Conservation (phyloP, 108 stramenopile genomes). For the Aurantiochytrium sp. region DNA sequence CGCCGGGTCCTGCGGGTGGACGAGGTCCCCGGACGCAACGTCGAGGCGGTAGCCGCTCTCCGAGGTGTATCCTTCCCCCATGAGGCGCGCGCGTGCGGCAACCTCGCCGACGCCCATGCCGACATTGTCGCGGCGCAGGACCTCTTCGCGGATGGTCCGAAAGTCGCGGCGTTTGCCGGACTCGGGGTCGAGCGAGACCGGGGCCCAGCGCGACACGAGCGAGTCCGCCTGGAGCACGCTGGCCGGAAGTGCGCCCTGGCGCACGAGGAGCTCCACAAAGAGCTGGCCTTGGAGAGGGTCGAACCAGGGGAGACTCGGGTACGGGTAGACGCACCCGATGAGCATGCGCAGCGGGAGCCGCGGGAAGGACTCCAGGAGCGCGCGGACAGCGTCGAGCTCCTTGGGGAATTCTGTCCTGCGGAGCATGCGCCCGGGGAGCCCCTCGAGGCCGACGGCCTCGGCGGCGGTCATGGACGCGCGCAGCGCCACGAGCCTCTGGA, state of each 20-base stretch:
- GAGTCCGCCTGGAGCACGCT: neutral
- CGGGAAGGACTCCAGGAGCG: neutral
- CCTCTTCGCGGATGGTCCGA: neutral
- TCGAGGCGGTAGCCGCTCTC: neutral
- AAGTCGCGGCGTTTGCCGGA: neutral
- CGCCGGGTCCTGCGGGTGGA: neutral
- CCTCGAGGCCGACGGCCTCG: neutral
- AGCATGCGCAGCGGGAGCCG: neutral
- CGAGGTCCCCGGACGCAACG: neutral
- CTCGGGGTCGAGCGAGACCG: neutral
- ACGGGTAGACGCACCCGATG: neutral
- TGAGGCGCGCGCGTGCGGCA: neutral
- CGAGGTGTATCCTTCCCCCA: neutral
- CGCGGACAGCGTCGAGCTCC: neutral
- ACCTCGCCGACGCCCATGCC: neutral
- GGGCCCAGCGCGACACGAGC: neutral
- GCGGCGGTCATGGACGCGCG: neutral
- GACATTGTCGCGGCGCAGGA: neutral
- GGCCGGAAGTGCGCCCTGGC: neutral
- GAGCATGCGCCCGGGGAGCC: neutral
- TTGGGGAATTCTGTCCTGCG: neutral
- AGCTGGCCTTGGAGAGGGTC: conserved; percentile 2
- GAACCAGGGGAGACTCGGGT: neutral
- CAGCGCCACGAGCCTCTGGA: neutral
- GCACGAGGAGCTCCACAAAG: neutral